Evolutionary conservation across 2,329 filamentous ascomycete genomes (phyloP).

Genomic region (Hymenoscyphus linearis): DNA sequence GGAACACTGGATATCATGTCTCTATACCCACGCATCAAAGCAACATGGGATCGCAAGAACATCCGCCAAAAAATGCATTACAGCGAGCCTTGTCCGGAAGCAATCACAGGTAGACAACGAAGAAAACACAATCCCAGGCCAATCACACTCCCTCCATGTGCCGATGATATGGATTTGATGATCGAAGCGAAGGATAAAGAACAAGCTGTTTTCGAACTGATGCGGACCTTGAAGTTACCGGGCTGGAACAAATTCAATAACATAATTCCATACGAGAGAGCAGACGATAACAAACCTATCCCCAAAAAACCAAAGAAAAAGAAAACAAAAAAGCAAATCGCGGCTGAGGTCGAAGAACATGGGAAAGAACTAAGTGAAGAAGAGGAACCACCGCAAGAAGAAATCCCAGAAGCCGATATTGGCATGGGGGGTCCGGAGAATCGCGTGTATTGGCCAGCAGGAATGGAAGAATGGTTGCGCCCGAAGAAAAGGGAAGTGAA

Average conservation of each 20-base stretch:
- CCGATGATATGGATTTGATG: constrained; percentile 88
- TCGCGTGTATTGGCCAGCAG: constrained; percentile 84
- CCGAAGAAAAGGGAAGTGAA: constrained; percentile 69
- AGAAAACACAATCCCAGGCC: constrained; percentile 84
- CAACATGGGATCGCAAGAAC: constrained; percentile 76
- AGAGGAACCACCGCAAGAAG: constrained; percentile 35
- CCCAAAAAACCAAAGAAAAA: constrained; percentile 43
- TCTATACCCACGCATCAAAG: constrained; percentile 70
- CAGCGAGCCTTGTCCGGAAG: constrained; percentile 72
- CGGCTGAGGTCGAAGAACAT: constrained; percentile 31
- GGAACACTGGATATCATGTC: constrained; percentile 76
- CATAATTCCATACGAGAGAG: constrained; percentile 68
- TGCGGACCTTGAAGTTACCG: constrained; percentile 80
- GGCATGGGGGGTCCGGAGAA: constrained; percentile 80
- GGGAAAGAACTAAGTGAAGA: constrained; percentile 32
- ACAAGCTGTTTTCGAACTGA: constrained; percentile 90
- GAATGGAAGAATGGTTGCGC: constrained; percentile 85
- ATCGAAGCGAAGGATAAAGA: constrained; percentile 99
- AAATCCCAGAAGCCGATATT: constrained; percentile 55
- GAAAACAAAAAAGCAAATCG: constrained; percentile 36
- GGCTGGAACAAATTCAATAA: constrained; percentile 73
- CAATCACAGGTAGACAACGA: constrained; percentile 70
- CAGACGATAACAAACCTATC: constrained; percentile 63
- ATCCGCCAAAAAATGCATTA: constrained; percentile 98
- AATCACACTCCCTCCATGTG: constrained; percentile 73